Evolutionary conservation across 2,329 filamentous ascomycete species (phyloP).

Genomic region (Microascus cirrosus): DNA sequence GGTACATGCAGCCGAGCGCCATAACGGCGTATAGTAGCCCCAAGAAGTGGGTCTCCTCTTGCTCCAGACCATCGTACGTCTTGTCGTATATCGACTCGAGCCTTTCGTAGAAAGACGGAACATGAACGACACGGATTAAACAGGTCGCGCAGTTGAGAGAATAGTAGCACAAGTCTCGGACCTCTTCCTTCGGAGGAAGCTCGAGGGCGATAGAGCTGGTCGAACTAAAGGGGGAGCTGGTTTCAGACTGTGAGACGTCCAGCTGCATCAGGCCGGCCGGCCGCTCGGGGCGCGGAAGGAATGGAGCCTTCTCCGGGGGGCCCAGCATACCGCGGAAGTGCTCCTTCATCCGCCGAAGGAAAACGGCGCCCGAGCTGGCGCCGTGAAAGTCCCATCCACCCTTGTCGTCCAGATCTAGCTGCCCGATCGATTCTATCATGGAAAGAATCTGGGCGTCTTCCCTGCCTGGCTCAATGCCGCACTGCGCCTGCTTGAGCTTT

Average conservation of each 20-base stretch:
- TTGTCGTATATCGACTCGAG: conserved; percentile 70
- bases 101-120: conserved; percentile 68
- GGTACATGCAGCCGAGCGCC: conserved; percentile 64
- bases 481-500: conserved; percentile 9
- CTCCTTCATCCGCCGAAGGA: conserved; percentile 76
- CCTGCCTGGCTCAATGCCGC: not conserved
- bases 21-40: conserved; percentile 60
- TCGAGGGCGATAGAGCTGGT: conserved; percentile 45
- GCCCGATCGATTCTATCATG: conserved; percentile 89
- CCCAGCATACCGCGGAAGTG: conserved; percentile 72
- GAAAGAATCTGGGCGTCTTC: conserved; percentile 68
- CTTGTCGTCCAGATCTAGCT: conserved; percentile 81
- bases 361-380: conserved; percentile 82
- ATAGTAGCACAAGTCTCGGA: conserved; percentile 41
- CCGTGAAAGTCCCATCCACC: conserved; percentile 95
- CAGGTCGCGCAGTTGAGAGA: conserved; percentile 46
- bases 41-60: conserved; percentile 58
- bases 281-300: conserved; percentile 40
- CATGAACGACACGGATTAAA: conserved; percentile 61
- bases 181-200: conserved; percentile 54
- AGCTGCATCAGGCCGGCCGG: conserved; percentile 43
- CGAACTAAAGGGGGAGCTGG: conserved; percentile 52
- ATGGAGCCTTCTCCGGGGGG: conserved; percentile 47
- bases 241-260: conserved; percentile 57
- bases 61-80: conserved; percentile 48